Base-by-base conservation (phyloP, 176 grass and related monocot species). In the Puya raimondii region DNA sequence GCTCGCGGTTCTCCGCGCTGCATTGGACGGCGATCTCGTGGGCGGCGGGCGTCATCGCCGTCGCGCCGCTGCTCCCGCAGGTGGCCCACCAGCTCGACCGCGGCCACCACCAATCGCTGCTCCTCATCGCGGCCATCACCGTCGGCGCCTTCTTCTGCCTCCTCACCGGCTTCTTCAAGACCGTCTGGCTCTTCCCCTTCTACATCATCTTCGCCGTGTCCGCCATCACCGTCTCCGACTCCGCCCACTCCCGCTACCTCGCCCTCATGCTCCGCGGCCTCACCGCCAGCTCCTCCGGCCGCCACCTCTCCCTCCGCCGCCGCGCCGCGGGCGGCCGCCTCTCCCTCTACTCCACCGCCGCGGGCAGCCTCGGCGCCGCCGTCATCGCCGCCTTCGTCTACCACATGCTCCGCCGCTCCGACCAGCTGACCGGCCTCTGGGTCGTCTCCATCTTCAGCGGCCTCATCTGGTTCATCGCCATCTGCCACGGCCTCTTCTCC, bases 381-480 rank as follows among this genome's bases (percentile, higher is more conserved):
- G 70, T 96, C 64, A 96, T 96, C 66, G 89, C 86, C 1, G 92
- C 76, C 5, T 96, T 96, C 78, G 83, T 86, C 66, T 96, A 92
- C 79, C 92, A 96, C 77, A 96, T 96, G 92, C 84, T 96, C 13
- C 79, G 92, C 13, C 79, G 92, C 67, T 85, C 88, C 4, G 92
- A 96, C 63, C 88, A 96, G 79, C 83, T 96, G 33, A 92, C 92
- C 13, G 86, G 92, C 47, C 70, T 92, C 4, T 96, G 92, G 92
- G 92, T 96, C 0, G 92, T 96, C 18, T 92, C 88, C 65, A 96
- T 96, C 72, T 96, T 96, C 83, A 87, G 92, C 61, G 92, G 92
- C 49, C 81, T 96, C 16, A 82, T 83, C 29, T 92, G 86, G 86
- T 91, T 89, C 73, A 79, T 83, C 64, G 92, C 88, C 51, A 87